Evolutionary conservation across 805 yeast genomes (phyloP).

Genomic region (Blastobotrys americana): DNA sequence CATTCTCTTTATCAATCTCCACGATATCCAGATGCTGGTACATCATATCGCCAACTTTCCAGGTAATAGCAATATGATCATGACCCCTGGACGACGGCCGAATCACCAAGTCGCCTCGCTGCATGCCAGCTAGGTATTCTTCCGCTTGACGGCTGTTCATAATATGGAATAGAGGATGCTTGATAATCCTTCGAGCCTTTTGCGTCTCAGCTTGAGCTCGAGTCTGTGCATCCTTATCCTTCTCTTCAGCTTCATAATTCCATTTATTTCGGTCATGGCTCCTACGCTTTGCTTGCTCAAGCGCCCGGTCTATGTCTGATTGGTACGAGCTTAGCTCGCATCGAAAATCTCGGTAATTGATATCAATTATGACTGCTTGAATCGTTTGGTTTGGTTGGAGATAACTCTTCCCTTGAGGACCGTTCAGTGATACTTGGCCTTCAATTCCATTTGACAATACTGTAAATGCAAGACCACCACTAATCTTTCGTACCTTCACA

Average conservation of each 20-base stretch:
- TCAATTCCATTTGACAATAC: conserved; percentile 56
- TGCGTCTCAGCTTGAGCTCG: conserved; percentile 55
- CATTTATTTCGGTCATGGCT: conserved; percentile 49
- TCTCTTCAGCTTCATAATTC: conserved; percentile 70
- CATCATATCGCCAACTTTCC: conserved; percentile 89
- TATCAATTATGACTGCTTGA: conserved; percentile 66
- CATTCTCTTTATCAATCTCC: conserved; percentile 64
- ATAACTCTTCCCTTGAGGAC: conserved; percentile 21
- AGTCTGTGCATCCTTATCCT: conserved; percentile 50
- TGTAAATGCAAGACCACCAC: conserved; percentile 36
- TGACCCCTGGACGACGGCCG: conserved; percentile 90
- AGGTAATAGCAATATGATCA: conserved; percentile 84
- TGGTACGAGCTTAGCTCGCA: conserved; percentile 68
- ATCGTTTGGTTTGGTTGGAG: conserved; percentile 63
- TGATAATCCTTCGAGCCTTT: conserved; percentile 66
- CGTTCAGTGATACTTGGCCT: conserved; percentile 39
- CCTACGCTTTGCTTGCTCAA: conserved; percentile 34
- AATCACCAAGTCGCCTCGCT: conserved; percentile 86
- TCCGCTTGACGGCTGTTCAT: conserved; percentile 86
- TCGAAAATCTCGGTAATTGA: conserved; percentile 66
- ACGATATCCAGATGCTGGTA: conserved; percentile 87
- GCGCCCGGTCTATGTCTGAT: conserved; percentile 53
- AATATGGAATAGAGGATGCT: conserved; percentile 85
- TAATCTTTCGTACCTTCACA: conserved; percentile 60
- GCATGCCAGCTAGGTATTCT: conserved; percentile 78